phyloP scores from a whole-genome alignment of 2,329 filamentous ascomycete genomes.

The Venturia aucupariae region DNA sequence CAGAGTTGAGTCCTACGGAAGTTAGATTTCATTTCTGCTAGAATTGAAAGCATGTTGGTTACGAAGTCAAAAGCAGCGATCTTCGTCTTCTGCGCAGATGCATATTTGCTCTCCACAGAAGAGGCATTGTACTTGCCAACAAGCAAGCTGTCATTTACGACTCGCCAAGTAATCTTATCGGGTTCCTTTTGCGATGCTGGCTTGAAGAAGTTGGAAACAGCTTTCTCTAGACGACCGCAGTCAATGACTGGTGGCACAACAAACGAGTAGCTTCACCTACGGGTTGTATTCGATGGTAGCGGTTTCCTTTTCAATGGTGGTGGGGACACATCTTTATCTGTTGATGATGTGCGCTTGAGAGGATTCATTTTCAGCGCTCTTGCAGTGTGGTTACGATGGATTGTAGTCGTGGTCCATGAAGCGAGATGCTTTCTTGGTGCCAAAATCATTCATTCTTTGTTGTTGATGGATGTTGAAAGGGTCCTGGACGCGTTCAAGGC shows the following conservation, averaged over 20 bases:
- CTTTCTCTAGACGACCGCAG: constrained; percentile 46
- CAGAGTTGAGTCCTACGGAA: constrained; percentile 69
- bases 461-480: not conserved
- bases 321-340: constrained; percentile 7
- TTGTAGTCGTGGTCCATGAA: not conserved
- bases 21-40: not conserved
- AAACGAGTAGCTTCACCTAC: not conserved
- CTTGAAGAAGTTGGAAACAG: constrained; percentile 79
- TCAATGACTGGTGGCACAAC: no score
- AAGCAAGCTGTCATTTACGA: constrained; percentile 60
- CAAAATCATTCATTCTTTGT: constrained; percentile 9
- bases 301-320: constrained; percentile 11
- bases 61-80: constrained; percentile 52
- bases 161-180: constrained; percentile 61
- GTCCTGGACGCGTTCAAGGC: not conserved
- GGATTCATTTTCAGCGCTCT: constrained; percentile 2
- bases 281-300: constrained; percentile 1
- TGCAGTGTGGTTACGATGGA: not conserved
- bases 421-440: not conserved
- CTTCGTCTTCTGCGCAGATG: constrained; percentile 30
- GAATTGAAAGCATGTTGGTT: constrained; percentile 8
- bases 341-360: constrained; percentile 6
- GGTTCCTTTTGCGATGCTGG: constrained; percentile 77
- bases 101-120: constrained; percentile 17
- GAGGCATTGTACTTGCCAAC: constrained; percentile 59